Base-by-base conservation (phyloP, 164 flowering plant species). In the Euptelea pleiosperma region DNA sequence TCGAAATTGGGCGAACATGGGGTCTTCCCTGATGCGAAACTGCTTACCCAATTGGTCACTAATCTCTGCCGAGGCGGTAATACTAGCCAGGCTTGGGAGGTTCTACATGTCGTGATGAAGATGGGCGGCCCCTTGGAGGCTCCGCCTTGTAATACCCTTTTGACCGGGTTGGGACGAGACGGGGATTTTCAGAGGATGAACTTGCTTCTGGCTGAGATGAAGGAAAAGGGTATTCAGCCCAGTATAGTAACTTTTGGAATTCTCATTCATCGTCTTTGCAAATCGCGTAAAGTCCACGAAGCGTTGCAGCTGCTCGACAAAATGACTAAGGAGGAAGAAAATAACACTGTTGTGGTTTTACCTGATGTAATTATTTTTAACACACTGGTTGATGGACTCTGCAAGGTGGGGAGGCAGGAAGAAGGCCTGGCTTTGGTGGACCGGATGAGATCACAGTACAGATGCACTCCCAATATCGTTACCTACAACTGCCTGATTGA, bases 401-500 rank as follows among this genome's bases (percentile, higher is more conserved):
- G 98, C 71, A 87, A 82, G 64, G 83, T 77, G 39, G 98, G 96
- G 43, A 78, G 91, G 66, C 80, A 60, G 19, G 87, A 79, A 34
- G 91, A 92, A 70, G 96, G 79, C 2, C 50, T 79, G 60, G 59
- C 9, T 29, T 73, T 89, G 73, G 39, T 83, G 70, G 68, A 74
- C 43, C 54, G 40, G 55, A 85, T 89, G 96, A 77, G 52, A 58
- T 49, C 39, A 18, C 43, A 70, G 35, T 31, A 54, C 22, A 70
- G 66, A 0, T 82, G 79, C 36, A 34, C 50, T 15, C 93, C 91
- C 0, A 83, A 72, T 58, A 63, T 69, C 1, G 67, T 71, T 1
- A 92, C 96, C 1, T 92, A 77, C 65, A 92, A 87, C 64, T 73
- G 85, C 65, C 60, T 92, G 67, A 82, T 92, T 34, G 78, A 80